Evolutionary conservation across 116 monocot species (phyloP), one percentile per base, ranked within the genome.

Genomic region (Zostera marina): DNA sequence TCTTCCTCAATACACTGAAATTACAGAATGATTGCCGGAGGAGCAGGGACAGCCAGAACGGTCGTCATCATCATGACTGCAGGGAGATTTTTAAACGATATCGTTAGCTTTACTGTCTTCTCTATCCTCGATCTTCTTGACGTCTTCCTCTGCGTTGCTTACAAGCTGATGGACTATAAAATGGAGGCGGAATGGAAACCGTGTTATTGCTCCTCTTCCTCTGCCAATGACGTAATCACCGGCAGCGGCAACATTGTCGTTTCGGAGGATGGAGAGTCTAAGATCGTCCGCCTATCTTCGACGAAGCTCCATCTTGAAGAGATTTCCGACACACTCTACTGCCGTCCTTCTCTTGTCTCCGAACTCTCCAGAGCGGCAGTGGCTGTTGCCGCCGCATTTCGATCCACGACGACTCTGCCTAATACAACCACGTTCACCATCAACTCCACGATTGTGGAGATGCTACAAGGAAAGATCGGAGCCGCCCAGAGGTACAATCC

Each of bases 321-420:
- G 59, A 77, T 91, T 47, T 91, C 91, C 53, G 85, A 82, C 63
- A 91, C 91, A 0, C 75, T 91, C 13, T 91, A 79, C 71, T 72
- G 67, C 17, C 74, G 91, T 0, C 75, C 77, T 1, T 85, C 91
- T 11, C 70, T 82, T 26, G 73, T 81, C 22, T 69, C 77, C 19
- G 85, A 85, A 38, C 56, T 80, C 23, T 74, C 73, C 8, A 61
- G 62, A 16, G 26, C 60, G n/a, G 68, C 75, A 0, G 72, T 76
- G n/a, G n/a, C n/a, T n/a, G n/a, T n/a, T n/a, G 9, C 25, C 9
- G 47, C 58, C 58, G 48, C 56, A 45, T 59, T 59, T 16, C 44
- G 64, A 4, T 64, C 53, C 8, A 10, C 44, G 44, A 47, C 68
- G 68, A 52, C 20, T 11, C 45, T 19, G 2, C 22, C 54, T 7